phyloP scores from a whole-genome alignment of 148 eudicot species.

The Nyssa sinensis region DNA sequence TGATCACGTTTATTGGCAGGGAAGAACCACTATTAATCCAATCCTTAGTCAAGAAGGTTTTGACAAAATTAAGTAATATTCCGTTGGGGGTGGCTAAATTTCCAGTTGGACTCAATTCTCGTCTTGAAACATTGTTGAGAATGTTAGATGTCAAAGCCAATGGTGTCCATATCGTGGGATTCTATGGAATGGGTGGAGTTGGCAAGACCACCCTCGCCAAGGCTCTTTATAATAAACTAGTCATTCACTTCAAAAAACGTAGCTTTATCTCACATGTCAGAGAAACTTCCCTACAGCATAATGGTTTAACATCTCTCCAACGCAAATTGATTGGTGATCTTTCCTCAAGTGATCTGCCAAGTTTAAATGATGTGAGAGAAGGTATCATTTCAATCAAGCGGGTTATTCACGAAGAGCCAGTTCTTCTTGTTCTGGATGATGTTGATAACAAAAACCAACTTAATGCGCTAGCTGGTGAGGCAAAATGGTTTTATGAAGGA shows the following conservation, averaged over 20 bases:
- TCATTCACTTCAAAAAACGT: slow-evolving; percentile 28
- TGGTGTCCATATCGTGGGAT: slow-evolving; percentile 29
- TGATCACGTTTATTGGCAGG: slow-evolving; percentile 15
- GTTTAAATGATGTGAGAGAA: slow-evolving; percentile 1
- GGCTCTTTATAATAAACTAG: slow-evolving; percentile 43
- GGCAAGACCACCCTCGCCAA: slow-evolving; percentile 61
- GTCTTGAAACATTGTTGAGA: slow-evolving; percentile 25
- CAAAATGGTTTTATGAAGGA: slow-evolving; percentile 41
- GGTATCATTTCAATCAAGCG: slow-evolving; percentile 11
- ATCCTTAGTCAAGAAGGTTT: slow-evolving; percentile 30
- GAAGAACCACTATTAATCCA: slow-evolving; percentile 27
- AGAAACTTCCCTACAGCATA: slow-evolving; percentile 24
- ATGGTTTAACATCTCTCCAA: slow-evolving; percentile 19
- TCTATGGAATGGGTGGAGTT: slow-evolving; percentile 52
- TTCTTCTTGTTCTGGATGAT: slow-evolving; percentile 48
- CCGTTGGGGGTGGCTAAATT: slow-evolving; percentile 36
- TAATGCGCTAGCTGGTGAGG: slow-evolving; percentile 31
- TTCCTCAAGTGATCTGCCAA: slow-evolving; percentile 2
- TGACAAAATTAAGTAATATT: slow-evolving; percentile 31
- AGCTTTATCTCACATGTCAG: slow-evolving; percentile 41
- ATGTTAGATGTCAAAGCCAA: slow-evolving; percentile 19
- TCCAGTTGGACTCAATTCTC: slow-evolving; percentile 41
- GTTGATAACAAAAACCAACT: slow-evolving; percentile 32
- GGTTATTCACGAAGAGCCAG: slow-evolving; percentile 10
- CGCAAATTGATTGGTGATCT: slow-evolving; percentile 26